A percentile compares a stretch with the other conserved stretches of the same genome.
Evolutionary conservation across 108 stramenopile species (phyloP).

Genomic region (Nitzschia putrida): DNA sequence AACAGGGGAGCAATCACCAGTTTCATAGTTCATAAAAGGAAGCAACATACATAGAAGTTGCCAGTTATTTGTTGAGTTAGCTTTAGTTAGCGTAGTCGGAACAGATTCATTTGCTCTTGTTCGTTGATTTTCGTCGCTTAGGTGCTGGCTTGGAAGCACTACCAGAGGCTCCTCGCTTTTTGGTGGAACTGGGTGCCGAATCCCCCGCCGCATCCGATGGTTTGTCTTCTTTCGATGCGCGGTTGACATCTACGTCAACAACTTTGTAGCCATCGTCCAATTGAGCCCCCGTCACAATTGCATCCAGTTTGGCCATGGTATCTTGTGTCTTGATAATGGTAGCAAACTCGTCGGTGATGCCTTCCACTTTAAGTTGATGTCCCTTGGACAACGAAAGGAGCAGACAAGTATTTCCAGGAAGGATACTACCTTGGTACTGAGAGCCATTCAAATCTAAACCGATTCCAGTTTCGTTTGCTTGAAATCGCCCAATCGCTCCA

Average conservation of each 20-base stretch:
- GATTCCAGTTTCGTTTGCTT: slow-evolving; percentile 48
- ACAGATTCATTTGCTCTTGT: background rate
- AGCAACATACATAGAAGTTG: background rate
- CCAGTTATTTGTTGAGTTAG: background rate
- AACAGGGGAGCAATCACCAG: too few species aligned
- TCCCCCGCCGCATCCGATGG: background rate
- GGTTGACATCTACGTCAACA: slow-evolving; percentile 53
- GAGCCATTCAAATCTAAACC: slow-evolving; percentile 76
- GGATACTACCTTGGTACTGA: slow-evolving; percentile 73
- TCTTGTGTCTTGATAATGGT: slow-evolving; percentile 57
- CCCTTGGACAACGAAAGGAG: slow-evolving; percentile 41
- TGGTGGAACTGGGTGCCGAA: background rate
- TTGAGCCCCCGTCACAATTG: slow-evolving; percentile 49
- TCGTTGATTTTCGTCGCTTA: slow-evolving; percentile 6
- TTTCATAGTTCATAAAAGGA: too few species aligned
- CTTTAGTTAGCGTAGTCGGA: background rate
- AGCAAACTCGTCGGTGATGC: slow-evolving; percentile 76
- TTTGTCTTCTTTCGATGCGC: slow-evolving; percentile 1
- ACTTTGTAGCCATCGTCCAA: slow-evolving; percentile 57
- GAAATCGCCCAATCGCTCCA: slow-evolving; percentile 84
- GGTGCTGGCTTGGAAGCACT: background rate
- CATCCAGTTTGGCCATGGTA: slow-evolving; percentile 71
- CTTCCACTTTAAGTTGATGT: slow-evolving; percentile 56
- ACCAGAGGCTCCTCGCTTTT: background rate
- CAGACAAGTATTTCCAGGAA: slow-evolving; percentile 78